Evolutionary conservation across 495 filamentous ascomycete species (phyloP).

Genomic region (Talaromyces nanjingensis): DNA sequence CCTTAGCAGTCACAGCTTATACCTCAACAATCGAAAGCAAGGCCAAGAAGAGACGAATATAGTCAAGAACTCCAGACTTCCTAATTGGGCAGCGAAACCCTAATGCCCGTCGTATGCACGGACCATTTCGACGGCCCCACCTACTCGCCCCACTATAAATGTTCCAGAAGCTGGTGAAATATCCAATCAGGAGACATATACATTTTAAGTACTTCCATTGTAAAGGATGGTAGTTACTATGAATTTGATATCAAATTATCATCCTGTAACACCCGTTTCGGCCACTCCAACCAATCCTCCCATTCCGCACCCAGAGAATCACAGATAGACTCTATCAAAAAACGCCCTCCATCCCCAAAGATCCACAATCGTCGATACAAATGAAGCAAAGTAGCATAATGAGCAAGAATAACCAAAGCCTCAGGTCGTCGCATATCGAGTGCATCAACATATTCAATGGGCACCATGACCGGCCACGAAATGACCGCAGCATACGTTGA

Average conservation of each 20-base stretch:
- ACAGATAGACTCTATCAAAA: constrained; percentile 1
- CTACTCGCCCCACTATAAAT: neutral
- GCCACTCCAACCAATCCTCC: neutral
- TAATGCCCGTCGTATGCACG: neutral
- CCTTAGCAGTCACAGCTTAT: no score
- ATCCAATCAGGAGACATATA: neutral
- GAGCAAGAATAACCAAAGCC: constrained; percentile 36
- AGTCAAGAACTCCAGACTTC: neutral
- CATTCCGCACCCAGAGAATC: neutral
- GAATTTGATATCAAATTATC: no score
- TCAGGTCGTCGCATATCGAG: constrained; percentile 25
- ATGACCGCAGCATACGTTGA: constrained; percentile 10
- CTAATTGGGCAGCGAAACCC: neutral
- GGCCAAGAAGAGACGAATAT: no score
- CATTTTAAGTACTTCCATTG: neutral
- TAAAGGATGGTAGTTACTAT: no score
- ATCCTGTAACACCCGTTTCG: neutral
- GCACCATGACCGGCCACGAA: constrained; percentile 27
- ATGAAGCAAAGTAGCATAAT: constrained; percentile 32
- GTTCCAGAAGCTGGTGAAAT: neutral
- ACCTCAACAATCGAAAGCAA: no score
- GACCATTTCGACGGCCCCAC: neutral
- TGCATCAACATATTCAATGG: constrained; percentile 23
- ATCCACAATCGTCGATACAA: constrained; percentile 25
- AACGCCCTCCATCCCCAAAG: constrained; percentile 23